Conservation (phyloP, 2,329 filamentous ascomycete species). For the Trichothecium roseum region DNA sequence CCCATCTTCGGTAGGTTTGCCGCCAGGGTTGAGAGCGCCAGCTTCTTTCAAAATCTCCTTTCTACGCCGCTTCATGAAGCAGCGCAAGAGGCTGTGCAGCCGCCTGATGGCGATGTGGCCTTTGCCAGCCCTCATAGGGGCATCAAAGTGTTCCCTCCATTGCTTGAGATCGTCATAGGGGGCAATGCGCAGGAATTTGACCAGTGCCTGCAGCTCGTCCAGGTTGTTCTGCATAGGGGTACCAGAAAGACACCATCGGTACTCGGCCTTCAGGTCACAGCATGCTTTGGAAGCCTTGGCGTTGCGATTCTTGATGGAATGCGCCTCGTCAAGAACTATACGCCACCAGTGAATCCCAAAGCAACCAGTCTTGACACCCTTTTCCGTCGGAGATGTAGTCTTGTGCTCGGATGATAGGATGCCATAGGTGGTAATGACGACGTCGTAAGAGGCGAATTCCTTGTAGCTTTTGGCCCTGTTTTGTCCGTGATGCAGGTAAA, state of each 20-base stretch:
- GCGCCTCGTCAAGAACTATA: conserved; percentile 89
- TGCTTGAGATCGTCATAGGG: conserved; percentile 78
- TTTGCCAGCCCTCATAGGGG: conserved; percentile 79
- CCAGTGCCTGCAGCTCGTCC: conserved; percentile 87
- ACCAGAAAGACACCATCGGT: conserved; percentile 91
- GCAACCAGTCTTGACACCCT: conserved; percentile 64
- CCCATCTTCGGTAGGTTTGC: conserved; percentile 46
- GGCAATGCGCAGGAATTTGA: conserved; percentile 84
- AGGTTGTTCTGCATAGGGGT: conserved; percentile 98
- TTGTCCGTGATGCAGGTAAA: conserved; percentile 85
- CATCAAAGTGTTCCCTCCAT: conserved; percentile 88
- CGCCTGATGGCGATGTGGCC: conserved; percentile 83
- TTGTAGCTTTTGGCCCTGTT: conserved; percentile 69
- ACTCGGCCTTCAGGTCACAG: conserved; percentile 74
- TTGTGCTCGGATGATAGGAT: conserved; percentile 87
- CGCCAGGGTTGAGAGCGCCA: conserved; percentile 67
- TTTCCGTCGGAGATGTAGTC: conserved; percentile 49
- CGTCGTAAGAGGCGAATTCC: conserved; percentile 76
- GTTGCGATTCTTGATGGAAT: conserved; percentile 97
- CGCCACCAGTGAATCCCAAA: conserved; percentile 94
- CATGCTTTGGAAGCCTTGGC: conserved; percentile 92
- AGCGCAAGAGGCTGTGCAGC: conserved; percentile 73
- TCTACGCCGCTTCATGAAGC: conserved; percentile 97
- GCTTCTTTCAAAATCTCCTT: conserved; percentile 93
- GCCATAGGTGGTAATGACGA: conserved; percentile 95